Base-by-base conservation (phyloP, 805 yeast species). In the Yamadazyma sp. region DNA sequence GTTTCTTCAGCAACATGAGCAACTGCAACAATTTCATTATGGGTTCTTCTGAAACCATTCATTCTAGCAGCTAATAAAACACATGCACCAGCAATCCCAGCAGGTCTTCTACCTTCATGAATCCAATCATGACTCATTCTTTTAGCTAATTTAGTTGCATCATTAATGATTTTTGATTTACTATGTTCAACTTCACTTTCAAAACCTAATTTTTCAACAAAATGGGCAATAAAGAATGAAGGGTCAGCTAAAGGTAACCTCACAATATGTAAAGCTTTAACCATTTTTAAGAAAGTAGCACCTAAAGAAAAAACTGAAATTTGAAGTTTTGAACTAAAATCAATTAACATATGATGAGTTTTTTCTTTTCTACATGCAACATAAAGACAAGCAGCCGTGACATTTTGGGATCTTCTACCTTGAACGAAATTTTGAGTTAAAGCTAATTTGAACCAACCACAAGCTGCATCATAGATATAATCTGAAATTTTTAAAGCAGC, bases 21-120 rank as follows among this genome's bases (percentile, higher is more conserved):
- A 6, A 93, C 93, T 0, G 94, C 91, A 12, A 91, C 97, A 35
- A 93, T 82, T 56, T 94, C 98, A 1, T 89, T 76, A 56, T 91
- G 96, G 2, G 95, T 82, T 52, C 98, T 73, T 53, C 96, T 74
- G 55, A 85, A 81, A 53, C 89, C 89, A 61, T 93, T 93, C 98
- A 93, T 94, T 60, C 98, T 75, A 2, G 97, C 93, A 0, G 99
- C 98, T 33, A 93, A 63, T 29, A 94, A 56, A 2, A 93, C 69
- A 60, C 97, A 88, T 0, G 98, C 98, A 15, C 98, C 99, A 0
- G 98, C 98, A 35, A 93, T 78, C 50, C 99, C 98, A 0, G 98
- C 98, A 0, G 99, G 98, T 43, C 98, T 73, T 54, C 99, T 75
- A 17, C 99, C 99, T 60, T 87, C 95, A 55, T 82, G 86, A 47